A percentile compares a stretch with the other conserved stretches of the same genome.
phyloP scores from a whole-genome alignment of 23 red algal species.

The Pyropia yezoensis region DNA sequence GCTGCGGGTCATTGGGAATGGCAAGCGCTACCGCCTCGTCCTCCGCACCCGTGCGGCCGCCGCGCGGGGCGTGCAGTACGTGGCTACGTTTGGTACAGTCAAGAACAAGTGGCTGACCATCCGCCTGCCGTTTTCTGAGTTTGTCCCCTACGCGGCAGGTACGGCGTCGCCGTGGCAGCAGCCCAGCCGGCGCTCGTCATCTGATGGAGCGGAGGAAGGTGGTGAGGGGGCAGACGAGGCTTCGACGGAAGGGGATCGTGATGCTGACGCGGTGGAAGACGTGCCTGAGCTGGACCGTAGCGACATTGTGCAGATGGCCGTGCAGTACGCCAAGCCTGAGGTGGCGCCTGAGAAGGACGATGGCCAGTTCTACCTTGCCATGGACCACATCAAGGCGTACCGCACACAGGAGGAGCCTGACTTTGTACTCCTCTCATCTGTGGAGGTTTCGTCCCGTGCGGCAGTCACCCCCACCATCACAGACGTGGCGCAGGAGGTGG shows the following conservation, averaged over 20 bases:
- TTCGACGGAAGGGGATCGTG: too few species aligned
- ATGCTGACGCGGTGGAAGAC: not conserved
- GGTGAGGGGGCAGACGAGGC: too few species aligned
- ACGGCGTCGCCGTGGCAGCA: slow-evolving; percentile 10
- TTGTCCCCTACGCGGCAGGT: slow-evolving; percentile 4
- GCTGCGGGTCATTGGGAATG: slow-evolving; percentile 81
- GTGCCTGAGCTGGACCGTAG: slow-evolving; percentile 33
- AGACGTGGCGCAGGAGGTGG: too few species aligned
- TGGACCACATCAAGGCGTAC: slow-evolving; percentile 97
- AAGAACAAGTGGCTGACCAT: slow-evolving; percentile 82
- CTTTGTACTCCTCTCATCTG: slow-evolving; percentile 88
- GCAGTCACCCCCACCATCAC: not conserved
- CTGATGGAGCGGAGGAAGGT: too few species aligned
- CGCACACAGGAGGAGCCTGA: slow-evolving; percentile 96
- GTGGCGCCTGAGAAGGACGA: slow-evolving; percentile 55
- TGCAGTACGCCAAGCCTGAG: slow-evolving; percentile 63
- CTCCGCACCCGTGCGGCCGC: slow-evolving; percentile 44
- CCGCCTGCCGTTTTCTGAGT: slow-evolving; percentile 73
- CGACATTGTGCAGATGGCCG: slow-evolving; percentile 65
- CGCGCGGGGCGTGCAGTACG: slow-evolving; percentile 56
- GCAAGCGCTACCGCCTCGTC: slow-evolving; percentile 64
- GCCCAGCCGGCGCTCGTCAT: not conserved
- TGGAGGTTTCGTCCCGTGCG: slow-evolving; percentile 54
- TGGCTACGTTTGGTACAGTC: slow-evolving; percentile 55
- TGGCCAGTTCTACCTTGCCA: slow-evolving; percentile 70